Conservation (phyloP, 441 rosid species). For the Pelargonium australe region DNA sequence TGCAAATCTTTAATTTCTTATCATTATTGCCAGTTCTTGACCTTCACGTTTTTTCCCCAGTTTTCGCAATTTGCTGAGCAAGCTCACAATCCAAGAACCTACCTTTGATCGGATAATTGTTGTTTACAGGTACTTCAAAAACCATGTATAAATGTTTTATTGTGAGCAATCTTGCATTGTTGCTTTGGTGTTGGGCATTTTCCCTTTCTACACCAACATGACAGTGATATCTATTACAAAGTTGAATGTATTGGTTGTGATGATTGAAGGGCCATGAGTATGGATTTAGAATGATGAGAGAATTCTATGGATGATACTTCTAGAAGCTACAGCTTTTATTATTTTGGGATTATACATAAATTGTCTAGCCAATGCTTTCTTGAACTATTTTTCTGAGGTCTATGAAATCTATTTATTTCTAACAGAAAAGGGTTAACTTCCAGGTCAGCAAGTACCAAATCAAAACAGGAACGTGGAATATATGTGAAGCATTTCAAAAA, state of each 20-base stretch:
- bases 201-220: neutral
- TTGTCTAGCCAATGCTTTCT: neutral
- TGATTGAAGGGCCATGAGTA: neutral
- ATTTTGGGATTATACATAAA: neutral
- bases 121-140: conserved; percentile 53
- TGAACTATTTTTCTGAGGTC: neutral
- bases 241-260: neutral
- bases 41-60: conserved; percentile 27
- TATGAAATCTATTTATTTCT: conserved; percentile 2
- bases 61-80: conserved; percentile 43
- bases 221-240: neutral
- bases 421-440: conserved; percentile 1
- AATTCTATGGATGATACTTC: neutral
- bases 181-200: too few relatives aligned
- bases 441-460: conserved; percentile 36
- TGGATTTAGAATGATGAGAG: neutral
- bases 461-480: conserved; percentile 38
- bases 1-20: neutral
- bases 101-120: conserved; percentile 78
- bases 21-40: conserved; percentile 7
- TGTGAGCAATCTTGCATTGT: too few relatives aligned
- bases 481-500: conserved; percentile 53
- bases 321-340: neutral
- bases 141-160: too few relatives aligned
- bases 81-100: conserved; percentile 78